Evolutionary conservation across 2,329 filamentous ascomycete genomes (phyloP), one percentile per base, ranked within the genome.

Genomic region (Dendryphion nanum): DNA sequence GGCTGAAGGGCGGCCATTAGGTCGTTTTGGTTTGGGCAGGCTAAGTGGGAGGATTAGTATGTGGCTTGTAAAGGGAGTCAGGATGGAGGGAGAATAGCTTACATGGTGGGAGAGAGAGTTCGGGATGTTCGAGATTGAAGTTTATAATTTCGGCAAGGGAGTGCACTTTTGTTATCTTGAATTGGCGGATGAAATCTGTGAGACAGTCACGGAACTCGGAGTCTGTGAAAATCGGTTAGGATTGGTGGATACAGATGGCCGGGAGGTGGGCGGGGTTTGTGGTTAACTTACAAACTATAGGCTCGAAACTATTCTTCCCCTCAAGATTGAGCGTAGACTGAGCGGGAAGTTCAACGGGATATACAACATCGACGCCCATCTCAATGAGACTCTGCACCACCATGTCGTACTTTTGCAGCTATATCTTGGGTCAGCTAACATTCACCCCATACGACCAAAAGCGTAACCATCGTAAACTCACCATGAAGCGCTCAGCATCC

Each of bases 401-500:
- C 48, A 50, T 52, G 18, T 64, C 59, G 41, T 65, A 65, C 43
- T 63, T 63, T 35, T 61, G 56, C 18, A 57, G 50, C 59, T 62
- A 33, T 33, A 30, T 23, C 23, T 30, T 31, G 40, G 42, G 33
- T 33, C 32, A 35, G 37, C 23, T 6, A 26, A 3, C 10, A n/a
- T 10, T 26, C 23, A 12, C 16, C n/a, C 4, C 23, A 18, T 18
- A 35, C 19, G 45, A 33, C 18, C 19, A 31, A 37, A 31, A 13
- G 8, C 8, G 3, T 19, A 33, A 23, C 24, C 33, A 33, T 31
- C 16, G 20, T 5, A 20, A 36, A 26, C 23, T 26, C 23, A 64
- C 60, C 61, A 65, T 65, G 39, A 61, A 64, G 34, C 56, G 50
- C 49, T 65, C 59, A 14, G 61, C 61, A 40, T 65, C 61, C 23